phyloP scores from a whole-genome alignment of 768 basidiomycete genomes.

The Lactarius psammicola region DNA sequence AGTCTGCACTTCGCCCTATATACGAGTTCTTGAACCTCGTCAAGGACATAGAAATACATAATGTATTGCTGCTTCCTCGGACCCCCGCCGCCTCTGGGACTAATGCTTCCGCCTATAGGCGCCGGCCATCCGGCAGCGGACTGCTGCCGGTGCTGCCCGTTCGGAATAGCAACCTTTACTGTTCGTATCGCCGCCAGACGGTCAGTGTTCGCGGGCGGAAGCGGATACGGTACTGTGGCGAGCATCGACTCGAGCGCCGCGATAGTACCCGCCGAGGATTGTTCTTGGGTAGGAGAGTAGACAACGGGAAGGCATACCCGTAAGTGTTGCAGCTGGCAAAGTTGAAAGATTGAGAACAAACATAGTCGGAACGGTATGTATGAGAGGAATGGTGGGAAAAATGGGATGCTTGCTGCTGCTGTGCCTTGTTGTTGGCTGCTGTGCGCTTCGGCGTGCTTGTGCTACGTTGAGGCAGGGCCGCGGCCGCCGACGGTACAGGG shows the following conservation, averaged over 20 bases:
- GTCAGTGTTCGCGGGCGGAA: neutral
- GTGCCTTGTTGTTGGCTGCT: neutral
- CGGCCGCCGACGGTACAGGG: neutral
- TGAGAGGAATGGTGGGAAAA: neutral
- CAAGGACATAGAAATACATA: neutral
- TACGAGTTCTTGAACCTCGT: neutral
- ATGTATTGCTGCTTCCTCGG: neutral
- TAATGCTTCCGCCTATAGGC: neutral
- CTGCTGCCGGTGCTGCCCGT: neutral
- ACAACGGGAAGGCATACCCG: too few species aligned
- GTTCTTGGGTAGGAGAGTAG: neutral
- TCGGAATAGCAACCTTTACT: constrained; percentile 14
- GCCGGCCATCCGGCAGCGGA: neutral
- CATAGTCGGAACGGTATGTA: too few species aligned
- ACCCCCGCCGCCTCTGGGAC: neutral
- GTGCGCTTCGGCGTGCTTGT: neutral
- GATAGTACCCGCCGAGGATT: neutral
- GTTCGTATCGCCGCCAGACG: constrained; percentile 12
- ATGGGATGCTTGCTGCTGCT: neutral
- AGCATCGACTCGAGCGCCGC: neutral
- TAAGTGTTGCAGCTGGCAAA: too few species aligned
- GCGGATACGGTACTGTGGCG: neutral
- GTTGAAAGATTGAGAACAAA: too few species aligned
- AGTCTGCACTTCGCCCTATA: neutral
- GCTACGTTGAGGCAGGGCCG: neutral